Conservation (phyloP, 495 filamentous ascomycete genomes). For the Penicillium canariense region DNA sequence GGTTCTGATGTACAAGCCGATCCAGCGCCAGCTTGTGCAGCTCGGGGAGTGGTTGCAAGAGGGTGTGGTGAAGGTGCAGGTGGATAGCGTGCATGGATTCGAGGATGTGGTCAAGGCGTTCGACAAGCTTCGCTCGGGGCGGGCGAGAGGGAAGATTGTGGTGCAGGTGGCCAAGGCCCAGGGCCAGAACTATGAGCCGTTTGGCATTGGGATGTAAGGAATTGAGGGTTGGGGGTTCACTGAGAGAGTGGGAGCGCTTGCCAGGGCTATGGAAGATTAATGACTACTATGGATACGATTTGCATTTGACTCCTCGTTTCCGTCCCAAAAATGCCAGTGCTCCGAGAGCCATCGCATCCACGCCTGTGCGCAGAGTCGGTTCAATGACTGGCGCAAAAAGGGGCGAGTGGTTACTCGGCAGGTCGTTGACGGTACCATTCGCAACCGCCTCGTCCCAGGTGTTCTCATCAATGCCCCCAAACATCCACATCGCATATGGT, state of each 20-base stretch:
- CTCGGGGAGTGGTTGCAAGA: slow-evolving; percentile 59
- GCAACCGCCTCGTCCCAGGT: slow-evolving; percentile 48
- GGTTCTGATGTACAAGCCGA: slow-evolving; percentile 39
- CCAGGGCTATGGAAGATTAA: too few species aligned
- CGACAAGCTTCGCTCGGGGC: slow-evolving; percentile 58
- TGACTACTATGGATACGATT: too few species aligned
- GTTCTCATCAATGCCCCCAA: slow-evolving; percentile 50
- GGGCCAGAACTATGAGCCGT: slow-evolving; percentile 15
- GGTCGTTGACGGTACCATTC: slow-evolving; percentile 37
- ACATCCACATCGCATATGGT: slow-evolving; percentile 56
- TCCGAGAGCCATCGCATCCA: slow-evolving; percentile 54
- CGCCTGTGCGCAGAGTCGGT: slow-evolving; percentile 54
- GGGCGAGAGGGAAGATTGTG: slow-evolving; percentile 68
- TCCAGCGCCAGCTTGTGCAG: slow-evolving; percentile 46
- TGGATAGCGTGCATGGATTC: slow-evolving; percentile 61
- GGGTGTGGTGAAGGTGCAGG: slow-evolving; percentile 58
- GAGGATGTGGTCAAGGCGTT: slow-evolving; percentile 62
- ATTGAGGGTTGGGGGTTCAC: background rate
- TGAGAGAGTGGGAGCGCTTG: background rate
- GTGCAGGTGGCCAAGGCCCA: slow-evolving; percentile 47
- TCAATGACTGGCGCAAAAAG: slow-evolving; percentile 60
- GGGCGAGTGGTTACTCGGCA: slow-evolving; percentile 58
- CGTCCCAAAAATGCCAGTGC: slow-evolving; percentile 47
- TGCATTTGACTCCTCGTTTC: background rate
- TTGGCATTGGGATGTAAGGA: slow-evolving; percentile 4